phyloP scores from a whole-genome alignment of 148 eudicot genomes.

The Rhododendron vialii region DNA sequence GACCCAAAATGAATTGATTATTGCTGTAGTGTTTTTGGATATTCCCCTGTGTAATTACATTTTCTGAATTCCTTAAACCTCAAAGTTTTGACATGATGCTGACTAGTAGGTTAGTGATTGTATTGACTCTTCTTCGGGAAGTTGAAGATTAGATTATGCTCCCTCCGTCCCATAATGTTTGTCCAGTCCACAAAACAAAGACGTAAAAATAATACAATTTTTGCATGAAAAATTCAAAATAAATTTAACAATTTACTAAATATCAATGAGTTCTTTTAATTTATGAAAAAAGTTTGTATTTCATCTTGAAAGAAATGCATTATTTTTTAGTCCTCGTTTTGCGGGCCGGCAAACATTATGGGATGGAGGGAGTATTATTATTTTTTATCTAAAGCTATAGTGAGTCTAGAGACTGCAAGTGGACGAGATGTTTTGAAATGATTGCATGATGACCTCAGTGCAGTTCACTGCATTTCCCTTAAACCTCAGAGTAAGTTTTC shows the following conservation, averaged over 20 bases:
- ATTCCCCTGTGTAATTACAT: not conserved
- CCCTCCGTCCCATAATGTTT: no score
- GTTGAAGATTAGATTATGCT: not conserved
- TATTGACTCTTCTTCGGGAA: not conserved
- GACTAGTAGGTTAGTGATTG: not conserved
- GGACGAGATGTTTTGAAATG: not conserved
- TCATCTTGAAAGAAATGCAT: no score
- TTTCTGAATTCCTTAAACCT: not conserved
- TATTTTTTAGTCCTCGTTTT: no score
- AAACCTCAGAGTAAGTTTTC: not conserved
- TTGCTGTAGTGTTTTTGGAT: not conserved
- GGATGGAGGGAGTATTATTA: not conserved
- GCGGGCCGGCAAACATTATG: no score
- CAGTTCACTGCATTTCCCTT: slow-evolving; percentile 1
- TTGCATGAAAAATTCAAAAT: no score
- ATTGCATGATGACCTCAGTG: not conserved
- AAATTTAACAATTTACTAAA: no score
- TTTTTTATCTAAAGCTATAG: not conserved
- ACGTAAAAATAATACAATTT: no score
- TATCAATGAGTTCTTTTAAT: no score
- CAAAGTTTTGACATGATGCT: not conserved
- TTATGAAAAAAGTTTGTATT: no score
- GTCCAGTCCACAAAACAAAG: no score
- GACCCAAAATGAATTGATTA: not conserved
- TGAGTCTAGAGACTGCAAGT: not conserved